Base-by-base conservation (phyloP, 441 rosid species). In the Bocquillonia castaneifolia region DNA sequence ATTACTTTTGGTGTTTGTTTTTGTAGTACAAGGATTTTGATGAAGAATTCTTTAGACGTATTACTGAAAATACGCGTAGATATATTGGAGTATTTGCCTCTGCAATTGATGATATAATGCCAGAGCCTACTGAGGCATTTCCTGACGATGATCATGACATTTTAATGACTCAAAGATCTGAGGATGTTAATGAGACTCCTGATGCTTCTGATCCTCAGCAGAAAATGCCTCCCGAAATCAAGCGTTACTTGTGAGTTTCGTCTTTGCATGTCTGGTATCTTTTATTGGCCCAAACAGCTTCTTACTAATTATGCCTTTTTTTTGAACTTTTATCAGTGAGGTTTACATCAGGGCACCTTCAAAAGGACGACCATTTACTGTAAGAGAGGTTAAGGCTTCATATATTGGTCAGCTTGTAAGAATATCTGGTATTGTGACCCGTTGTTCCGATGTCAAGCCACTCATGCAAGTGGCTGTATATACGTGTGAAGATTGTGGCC, bases 401-500 rank as follows among this genome's bases (percentile, higher is more conserved):
- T 76, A 85, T 67, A 92, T 95, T 74, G 98, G 98, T 34, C 97
- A 92, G 71, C 95, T 95, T 76, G 97, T 95, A 2, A 88, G 83
- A 73, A 86, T 83, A 76, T 85, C 98, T 29, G 99, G 99, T 63
- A 92, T 95, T 82, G 87, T 95, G 66, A 95, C 97, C 10, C 92
- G 98, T 7, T 95, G 99, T 77, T 95, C 99, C 20, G 99, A 95
- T 81, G 99, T 95, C 66, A 95, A 92, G 85, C 98, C 99, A 59
- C 77, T 95, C 72, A 92, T 95, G 98, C 95, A 92, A 58, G 97
- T 92, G 12, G 97, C 99, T 70, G 97, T 95, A 2, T 95, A 92
- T 80, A 92, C 99, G 13, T 95, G 99, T 67, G 99, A 95, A 81
- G 96, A 89, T n/a, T 95, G 98, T 63, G 96, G 98, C 45, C 89